phyloP scores from a whole-genome alignment of 2,329 filamentous ascomycete genomes.

The Shiraia bambusicola region DNA sequence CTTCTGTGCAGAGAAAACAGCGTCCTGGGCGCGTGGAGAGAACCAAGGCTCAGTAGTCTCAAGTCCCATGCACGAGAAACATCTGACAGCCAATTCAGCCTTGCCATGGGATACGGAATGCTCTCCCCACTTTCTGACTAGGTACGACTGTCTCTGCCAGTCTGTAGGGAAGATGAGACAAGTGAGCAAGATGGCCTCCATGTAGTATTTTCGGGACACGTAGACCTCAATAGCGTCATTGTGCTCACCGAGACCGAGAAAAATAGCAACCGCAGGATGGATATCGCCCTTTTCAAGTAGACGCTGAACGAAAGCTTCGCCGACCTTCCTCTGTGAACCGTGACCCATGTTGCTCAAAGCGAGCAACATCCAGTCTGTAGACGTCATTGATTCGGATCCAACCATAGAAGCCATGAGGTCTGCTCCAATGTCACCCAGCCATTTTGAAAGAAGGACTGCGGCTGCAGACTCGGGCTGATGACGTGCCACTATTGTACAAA shows the following conservation, averaged over 20 bases:
- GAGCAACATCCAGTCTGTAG: conserved; percentile 94
- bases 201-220: conserved; percentile 82
- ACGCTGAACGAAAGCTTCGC: conserved; percentile 85
- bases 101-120: conserved; percentile 83
- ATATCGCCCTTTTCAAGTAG: conserved; percentile 87
- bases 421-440: conserved; percentile 82
- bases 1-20: conserved; percentile 58
- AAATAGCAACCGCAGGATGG: conserved; percentile 87
- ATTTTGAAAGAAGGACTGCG: conserved; percentile 83
- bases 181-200: conserved; percentile 89
- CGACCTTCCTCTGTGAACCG: conserved; percentile 81
- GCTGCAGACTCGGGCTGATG: conserved; percentile 73
- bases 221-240: conserved; percentile 97
- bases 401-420: conserved; percentile 78
- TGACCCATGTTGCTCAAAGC: conserved; percentile 83
- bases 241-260: conserved; percentile 87
- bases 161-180: conserved; percentile 80
- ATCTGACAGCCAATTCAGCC: conserved; percentile 86
- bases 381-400: conserved; percentile 80
- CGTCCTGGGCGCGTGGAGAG: conserved; percentile 73
- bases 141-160: conserved; percentile 85
- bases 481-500: conserved; percentile 56
- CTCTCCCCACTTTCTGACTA: conserved; percentile 94
- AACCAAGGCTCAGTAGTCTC: conserved; percentile 86
- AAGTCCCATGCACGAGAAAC: conserved; percentile 85